phyloP scores from a whole-genome alignment of 306 rosid genomes.

The Glycyrrhiza uralensis region DNA sequence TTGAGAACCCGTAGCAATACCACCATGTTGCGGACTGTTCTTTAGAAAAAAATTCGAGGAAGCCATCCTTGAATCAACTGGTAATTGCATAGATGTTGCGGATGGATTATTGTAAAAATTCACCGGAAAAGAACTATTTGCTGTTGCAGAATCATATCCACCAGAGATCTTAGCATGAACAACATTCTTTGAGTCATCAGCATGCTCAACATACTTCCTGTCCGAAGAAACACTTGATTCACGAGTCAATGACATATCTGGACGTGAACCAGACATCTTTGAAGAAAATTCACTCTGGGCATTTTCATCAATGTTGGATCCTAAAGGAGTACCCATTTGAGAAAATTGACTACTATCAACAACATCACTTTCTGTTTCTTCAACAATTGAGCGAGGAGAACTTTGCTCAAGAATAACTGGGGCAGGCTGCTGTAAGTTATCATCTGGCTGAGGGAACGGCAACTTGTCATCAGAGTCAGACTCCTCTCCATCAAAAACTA shows the following conservation, averaged over 20 bases:
- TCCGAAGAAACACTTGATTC: constrained; percentile 88
- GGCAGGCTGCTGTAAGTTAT: constrained; percentile 73
- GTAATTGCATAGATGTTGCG: constrained; percentile 51
- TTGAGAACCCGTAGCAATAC: constrained; percentile 67
- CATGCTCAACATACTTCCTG: constrained; percentile 72
- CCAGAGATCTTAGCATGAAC: constrained; percentile 47
- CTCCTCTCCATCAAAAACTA: constrained; percentile 92
- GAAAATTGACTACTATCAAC: constrained; percentile 67
- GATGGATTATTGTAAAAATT: constrained; percentile 54
- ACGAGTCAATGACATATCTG: constrained; percentile 68
- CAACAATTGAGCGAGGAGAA: constrained; percentile 95
- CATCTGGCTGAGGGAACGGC: constrained; percentile 93
- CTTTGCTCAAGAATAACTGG: constrained; percentile 70
- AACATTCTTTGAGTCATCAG: constrained; percentile 65
- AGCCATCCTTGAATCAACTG: constrained; percentile 55
- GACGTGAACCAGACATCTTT: constrained; percentile 79
- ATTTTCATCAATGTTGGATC: constrained; percentile 75
- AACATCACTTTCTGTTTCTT: constrained; percentile 86
- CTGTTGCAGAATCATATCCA: constrained; percentile 57
- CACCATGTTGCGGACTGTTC: constrained; percentile 67
- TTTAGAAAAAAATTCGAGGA: constrained; percentile 58
- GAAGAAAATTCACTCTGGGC: constrained; percentile 84
- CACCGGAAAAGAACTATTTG: constrained; percentile 52
- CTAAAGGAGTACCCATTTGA: constrained; percentile 60
- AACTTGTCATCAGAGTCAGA: constrained; percentile 88